A percentile compares a stretch with the other conserved stretches of the same genome.
Conservation (phyloP, 1,139 yeast species). For the Saccharomyces hybrid region DNA sequence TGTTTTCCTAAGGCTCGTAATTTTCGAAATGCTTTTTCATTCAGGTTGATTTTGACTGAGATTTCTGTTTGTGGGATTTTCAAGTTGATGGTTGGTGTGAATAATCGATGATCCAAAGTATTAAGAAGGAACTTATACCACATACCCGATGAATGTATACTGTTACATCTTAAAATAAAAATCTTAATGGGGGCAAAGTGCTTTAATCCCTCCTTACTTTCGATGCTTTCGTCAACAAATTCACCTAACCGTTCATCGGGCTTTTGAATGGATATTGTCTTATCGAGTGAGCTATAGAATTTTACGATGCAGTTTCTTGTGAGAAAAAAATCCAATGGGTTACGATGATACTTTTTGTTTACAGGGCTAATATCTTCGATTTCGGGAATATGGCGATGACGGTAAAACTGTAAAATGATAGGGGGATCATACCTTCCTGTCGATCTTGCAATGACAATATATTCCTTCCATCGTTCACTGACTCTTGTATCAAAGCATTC, state of each 20-base stretch:
- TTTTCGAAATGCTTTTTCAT: slow-evolving; percentile 21
- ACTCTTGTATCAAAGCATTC: slow-evolving; percentile 48
- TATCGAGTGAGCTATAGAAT: slow-evolving; percentile 61
- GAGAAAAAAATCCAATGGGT: slow-evolving; percentile 27
- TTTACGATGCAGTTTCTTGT: slow-evolving; percentile 32
- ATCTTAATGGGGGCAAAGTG: slow-evolving; percentile 22
- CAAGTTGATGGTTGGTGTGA: slow-evolving; percentile 31
- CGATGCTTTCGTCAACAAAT: slow-evolving; percentile 2
- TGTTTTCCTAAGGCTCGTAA: slow-evolving; percentile 11
- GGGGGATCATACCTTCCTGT: slow-evolving; percentile 45
- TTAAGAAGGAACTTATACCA: slow-evolving; percentile 56
- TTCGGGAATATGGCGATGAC: slow-evolving; percentile 36
- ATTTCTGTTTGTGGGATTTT: slow-evolving; percentile 46
- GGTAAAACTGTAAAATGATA: slow-evolving; percentile 54
- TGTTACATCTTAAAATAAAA: slow-evolving; percentile 49
- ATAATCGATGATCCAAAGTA: slow-evolving; percentile 30
- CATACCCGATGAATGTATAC: slow-evolving; percentile 43
- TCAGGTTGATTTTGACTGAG: slow-evolving; percentile 37
- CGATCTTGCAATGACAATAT: slow-evolving; percentile 55
- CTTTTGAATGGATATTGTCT: slow-evolving; percentile 52
- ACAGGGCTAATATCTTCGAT: not conserved
- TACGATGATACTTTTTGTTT: slow-evolving; percentile 13
- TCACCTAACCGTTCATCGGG: slow-evolving; percentile 17
- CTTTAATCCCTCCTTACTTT: slow-evolving; percentile 2
- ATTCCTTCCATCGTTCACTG: slow-evolving; percentile 68